Evolutionary conservation across 306 rosid genomes (phyloP).

Genomic region (Begonia loranthoides): DNA sequence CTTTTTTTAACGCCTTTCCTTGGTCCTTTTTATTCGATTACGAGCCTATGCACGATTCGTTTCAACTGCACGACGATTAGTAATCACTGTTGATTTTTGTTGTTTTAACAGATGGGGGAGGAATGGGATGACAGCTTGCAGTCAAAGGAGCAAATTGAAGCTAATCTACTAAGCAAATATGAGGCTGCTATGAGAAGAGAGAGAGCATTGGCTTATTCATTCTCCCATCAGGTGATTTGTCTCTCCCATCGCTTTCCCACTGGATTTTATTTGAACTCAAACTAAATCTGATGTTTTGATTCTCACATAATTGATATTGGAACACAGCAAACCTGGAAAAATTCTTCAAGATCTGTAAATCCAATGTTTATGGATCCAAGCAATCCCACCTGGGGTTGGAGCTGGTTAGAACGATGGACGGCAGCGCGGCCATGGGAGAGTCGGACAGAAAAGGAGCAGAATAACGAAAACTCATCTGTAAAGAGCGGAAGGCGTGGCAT

Average conservation of each 20-base stretch:
- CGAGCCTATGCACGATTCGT: no score
- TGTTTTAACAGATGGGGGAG: constrained; percentile 58
- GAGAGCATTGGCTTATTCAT: constrained; percentile 93
- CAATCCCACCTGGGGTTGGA: constrained; percentile 98
- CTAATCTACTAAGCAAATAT: constrained; percentile 64
- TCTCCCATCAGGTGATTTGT: constrained; percentile 79
- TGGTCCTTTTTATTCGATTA: constrained; percentile 9
- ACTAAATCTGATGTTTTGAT: no score
- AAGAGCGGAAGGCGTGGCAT: constrained; percentile 37
- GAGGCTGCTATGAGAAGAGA: constrained; percentile 94
- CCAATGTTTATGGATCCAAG: constrained; percentile 96
- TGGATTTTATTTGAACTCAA: no score
- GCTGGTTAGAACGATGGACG: constrained; percentile 99
- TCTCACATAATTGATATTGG: not conserved
- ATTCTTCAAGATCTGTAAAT: constrained; percentile 46
- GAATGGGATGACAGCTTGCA: constrained; percentile 97
- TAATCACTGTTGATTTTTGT: no score
- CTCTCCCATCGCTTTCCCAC: no score
- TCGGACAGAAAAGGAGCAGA: constrained; percentile 46
- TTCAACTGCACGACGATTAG: no score
- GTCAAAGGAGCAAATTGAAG: constrained; percentile 94
- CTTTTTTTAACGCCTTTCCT: constrained; percentile 3
- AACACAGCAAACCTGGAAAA: constrained; percentile 73
- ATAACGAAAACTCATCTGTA: constrained; percentile 44
- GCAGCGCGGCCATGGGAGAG: constrained; percentile 74